phyloP scores from a whole-genome alignment of 2,329 filamentous ascomycete genomes.

The Diaporthe sp. region DNA sequence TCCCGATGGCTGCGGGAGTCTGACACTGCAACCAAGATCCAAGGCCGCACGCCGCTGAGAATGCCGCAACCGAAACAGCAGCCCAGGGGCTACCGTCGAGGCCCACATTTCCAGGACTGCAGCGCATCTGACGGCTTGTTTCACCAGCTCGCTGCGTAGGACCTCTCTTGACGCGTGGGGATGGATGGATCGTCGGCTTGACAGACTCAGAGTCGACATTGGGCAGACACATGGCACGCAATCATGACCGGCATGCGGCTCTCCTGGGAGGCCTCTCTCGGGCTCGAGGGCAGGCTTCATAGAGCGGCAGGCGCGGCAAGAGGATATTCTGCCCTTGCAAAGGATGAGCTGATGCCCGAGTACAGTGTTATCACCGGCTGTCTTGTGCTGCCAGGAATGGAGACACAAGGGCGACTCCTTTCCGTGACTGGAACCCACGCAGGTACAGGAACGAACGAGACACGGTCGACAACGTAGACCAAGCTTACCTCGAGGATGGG shows the following conservation, averaged over 20 bases:
- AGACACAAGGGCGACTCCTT: slow-evolving; percentile 25
- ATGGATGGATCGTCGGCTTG: slow-evolving; percentile 31
- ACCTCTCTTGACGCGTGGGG: slow-evolving; percentile 37
- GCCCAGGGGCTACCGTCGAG: not conserved
- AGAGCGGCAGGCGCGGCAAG: slow-evolving; percentile 34
- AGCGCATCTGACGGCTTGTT: slow-evolving; percentile 26
- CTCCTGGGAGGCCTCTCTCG: slow-evolving; percentile 17
- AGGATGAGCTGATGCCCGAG: slow-evolving; percentile 31
- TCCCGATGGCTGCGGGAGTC: not conserved
- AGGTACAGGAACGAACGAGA: slow-evolving; percentile 18
- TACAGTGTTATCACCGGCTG: slow-evolving; percentile 28
- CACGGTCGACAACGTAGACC: not conserved
- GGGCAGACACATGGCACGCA: slow-evolving; percentile 20
- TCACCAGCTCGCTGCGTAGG: slow-evolving; percentile 36
- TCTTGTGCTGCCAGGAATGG: slow-evolving; percentile 23
- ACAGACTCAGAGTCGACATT: slow-evolving; percentile 7
- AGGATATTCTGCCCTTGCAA: slow-evolving; percentile 30
- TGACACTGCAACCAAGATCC: not conserved
- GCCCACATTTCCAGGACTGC: slow-evolving; percentile 25
- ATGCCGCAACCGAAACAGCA: slow-evolving; percentile 1
- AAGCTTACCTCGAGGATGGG: not conserved
- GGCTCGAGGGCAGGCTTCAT: not conserved
- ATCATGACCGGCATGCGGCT: slow-evolving; percentile 23
- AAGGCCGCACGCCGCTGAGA: not conserved
- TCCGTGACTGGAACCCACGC: slow-evolving; percentile 14